Evolutionary conservation across 2,329 filamentous ascomycete genomes (phyloP).

Genomic region (Fusarium algeriense): DNA sequence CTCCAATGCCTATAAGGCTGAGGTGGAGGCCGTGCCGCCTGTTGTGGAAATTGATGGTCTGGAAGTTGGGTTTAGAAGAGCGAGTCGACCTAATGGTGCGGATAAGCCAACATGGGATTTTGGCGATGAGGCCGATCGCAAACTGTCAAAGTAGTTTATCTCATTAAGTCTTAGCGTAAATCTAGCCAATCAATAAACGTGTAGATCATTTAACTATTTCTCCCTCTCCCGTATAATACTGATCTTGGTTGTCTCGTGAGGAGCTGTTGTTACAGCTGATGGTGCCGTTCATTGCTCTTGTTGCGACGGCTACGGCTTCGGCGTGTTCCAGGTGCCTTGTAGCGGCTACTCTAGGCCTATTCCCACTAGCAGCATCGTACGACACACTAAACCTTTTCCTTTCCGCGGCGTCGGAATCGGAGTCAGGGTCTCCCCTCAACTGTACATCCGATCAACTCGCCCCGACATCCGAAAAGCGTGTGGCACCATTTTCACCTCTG

Average conservation of each 20-base stretch:
- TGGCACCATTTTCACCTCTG: background rate
- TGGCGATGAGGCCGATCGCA: slow-evolving; percentile 26
- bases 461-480: slow-evolving; percentile 29
- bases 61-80: slow-evolving; percentile 57
- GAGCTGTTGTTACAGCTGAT: background rate
- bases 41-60: slow-evolving; percentile 60
- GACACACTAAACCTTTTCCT: background rate
- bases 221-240: background rate
- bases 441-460: slow-evolving; percentile 19
- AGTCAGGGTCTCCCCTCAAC: slow-evolving; percentile 11
- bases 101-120: slow-evolving; percentile 70
- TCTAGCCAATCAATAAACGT: background rate
- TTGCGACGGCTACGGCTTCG: background rate
- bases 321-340: background rate
- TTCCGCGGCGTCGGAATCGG: slow-evolving; percentile 25
- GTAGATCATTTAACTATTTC: background rate
- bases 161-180: background rate
- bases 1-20: slow-evolving; percentile 36
- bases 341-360: background rate
- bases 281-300: too few relatives aligned
- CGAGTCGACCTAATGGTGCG: slow-evolving; percentile 64
- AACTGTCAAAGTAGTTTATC: slow-evolving; percentile 4
- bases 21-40: slow-evolving; percentile 59
- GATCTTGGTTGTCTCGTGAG: background rate
- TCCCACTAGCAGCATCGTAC: background rate